A percentile compares a stretch with the other conserved stretches of the same genome.
These are phyloP conservation scores for Epicoccum sorghinum DNA, from an alignment of 2,329 filamentous ascomycete genomes.

Conservation along the genomic window DNA sequence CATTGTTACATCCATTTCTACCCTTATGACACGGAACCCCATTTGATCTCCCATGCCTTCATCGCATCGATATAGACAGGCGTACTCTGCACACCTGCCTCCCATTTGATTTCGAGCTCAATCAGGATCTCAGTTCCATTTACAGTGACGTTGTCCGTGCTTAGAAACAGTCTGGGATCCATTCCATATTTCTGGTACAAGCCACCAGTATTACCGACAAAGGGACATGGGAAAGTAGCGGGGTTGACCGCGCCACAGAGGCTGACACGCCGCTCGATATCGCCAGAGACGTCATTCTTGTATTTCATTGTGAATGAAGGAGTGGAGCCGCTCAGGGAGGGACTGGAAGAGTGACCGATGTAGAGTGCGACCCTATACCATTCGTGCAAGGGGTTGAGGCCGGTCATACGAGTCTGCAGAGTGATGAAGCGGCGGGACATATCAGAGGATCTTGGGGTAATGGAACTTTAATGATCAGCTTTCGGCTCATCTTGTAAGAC, in stretches of 20 bases:
- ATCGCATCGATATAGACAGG: slow-evolving; percentile 1
- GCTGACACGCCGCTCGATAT: not conserved
- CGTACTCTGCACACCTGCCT: not conserved
- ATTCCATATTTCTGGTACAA: slow-evolving; percentile 2
- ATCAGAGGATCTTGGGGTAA: not conserved
- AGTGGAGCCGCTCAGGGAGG: not conserved
- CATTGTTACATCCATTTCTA: not conserved
- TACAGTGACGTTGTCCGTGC: not conserved
- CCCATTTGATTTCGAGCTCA: slow-evolving; percentile 2
- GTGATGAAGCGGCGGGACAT: not conserved
- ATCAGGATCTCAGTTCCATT: slow-evolving; percentile 1
- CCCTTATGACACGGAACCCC: not conserved
- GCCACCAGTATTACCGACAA: not conserved
- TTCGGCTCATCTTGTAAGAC: not conserved
- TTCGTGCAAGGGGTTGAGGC: slow-evolving; percentile 1
- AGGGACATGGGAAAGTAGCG: not conserved
- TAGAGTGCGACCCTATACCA: slow-evolving; percentile 1
- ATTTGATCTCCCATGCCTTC: slow-evolving; percentile 3
- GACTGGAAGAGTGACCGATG: not conserved
- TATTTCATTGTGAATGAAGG: not conserved
- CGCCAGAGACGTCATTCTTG: not conserved
- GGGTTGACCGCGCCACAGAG: not conserved
- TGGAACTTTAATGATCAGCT: not conserved
- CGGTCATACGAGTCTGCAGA: not conserved
- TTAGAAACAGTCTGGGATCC: not conserved